phyloP scores from a whole-genome alignment of 164 flowering plant genomes.

The Magnolia kwangsiensis region DNA sequence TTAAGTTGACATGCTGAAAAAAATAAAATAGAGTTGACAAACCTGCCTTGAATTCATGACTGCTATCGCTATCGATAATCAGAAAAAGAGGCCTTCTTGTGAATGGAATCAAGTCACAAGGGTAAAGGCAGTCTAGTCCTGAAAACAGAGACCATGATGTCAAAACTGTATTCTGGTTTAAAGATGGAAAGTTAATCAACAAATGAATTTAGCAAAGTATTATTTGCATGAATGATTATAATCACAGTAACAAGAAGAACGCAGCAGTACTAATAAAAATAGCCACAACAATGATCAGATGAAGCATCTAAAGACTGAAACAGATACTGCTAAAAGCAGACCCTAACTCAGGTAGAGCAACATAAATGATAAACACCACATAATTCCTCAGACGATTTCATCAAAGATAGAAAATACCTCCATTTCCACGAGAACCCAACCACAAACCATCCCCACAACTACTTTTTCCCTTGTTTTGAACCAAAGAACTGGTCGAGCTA shows the following conservation, averaged over 20 bases:
- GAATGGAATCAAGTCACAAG: slow-evolving; percentile 84
- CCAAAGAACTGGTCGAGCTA: slow-evolving; percentile 20
- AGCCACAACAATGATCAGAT: not conserved
- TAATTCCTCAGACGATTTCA: not conserved
- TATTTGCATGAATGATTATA: no score
- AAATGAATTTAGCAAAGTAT: not conserved
- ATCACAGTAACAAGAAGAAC: not conserved
- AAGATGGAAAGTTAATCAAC: not conserved
- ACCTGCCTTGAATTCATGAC: slow-evolving; percentile 83
- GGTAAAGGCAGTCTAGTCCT: slow-evolving; percentile 77
- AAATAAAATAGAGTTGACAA: slow-evolving; percentile 15
- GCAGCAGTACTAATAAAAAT: not conserved
- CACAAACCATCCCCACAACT: slow-evolving; percentile 38
- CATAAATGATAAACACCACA: not conserved
- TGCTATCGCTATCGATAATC: slow-evolving; percentile 79
- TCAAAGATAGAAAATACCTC: slow-evolving; percentile 40
- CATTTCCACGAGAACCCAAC: slow-evolving; percentile 64
- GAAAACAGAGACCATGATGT: slow-evolving; percentile 21
- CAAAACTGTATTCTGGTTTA: slow-evolving; percentile 1
- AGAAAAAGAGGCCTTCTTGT: slow-evolving; percentile 88
- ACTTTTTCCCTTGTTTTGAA: slow-evolving; percentile 29
- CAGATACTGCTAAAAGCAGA: not conserved
- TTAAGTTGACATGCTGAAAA: no score
- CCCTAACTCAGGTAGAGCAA: not conserved
- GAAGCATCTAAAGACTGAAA: not conserved